These are phyloP conservation scores for Phylloporus sp. DNA, from an alignment of 1,284 basidiomycete species.

Conservation along the genomic window DNA sequence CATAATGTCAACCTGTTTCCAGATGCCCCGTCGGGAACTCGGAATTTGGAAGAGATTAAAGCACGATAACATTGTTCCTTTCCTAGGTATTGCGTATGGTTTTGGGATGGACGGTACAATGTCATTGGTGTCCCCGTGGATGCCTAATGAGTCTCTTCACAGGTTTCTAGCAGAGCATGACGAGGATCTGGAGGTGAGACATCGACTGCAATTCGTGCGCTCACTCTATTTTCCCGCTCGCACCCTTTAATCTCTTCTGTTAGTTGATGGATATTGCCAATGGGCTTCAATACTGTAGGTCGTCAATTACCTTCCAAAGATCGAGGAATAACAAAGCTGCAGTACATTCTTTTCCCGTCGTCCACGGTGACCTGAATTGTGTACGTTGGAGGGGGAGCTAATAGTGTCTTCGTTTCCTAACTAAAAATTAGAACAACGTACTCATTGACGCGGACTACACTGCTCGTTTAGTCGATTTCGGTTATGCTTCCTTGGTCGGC, in stretches of 20 bases:
- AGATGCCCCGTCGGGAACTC: conserved; percentile 3
- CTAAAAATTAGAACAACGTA: conserved; percentile 13
- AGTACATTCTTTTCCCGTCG: conserved; percentile 14
- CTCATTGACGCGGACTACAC: conserved; percentile 17
- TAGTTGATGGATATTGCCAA: conserved; percentile 4
- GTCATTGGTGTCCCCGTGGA: conserved; percentile 28
- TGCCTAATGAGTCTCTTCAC: conserved; percentile 21
- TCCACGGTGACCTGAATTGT: conserved; percentile 3
- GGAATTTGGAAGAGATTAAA: background rate
- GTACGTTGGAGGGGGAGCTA: background rate
- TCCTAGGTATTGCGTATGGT: conserved; percentile 4
- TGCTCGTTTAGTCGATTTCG: background rate
- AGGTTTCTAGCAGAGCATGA: conserved; percentile 7
- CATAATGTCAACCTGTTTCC: too few species aligned
- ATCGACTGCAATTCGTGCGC: conserved; percentile 16
- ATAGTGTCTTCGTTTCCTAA: background rate
- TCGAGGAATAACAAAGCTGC: background rate
- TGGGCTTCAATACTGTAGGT: conserved; percentile 11
- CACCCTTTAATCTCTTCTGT: background rate
- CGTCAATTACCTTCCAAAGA: background rate
- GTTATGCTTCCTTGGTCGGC: background rate
- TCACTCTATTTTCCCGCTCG: rapidly evolving
- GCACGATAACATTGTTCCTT: background rate
- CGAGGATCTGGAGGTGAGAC: background rate
- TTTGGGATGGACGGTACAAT: conserved; percentile 16